A percentile compares a stretch with the other conserved stretches of the same genome.
Evolutionary conservation across 2,329 filamentous ascomycete genomes (phyloP).

Genomic region (Huntiella moniliformis): DNA sequence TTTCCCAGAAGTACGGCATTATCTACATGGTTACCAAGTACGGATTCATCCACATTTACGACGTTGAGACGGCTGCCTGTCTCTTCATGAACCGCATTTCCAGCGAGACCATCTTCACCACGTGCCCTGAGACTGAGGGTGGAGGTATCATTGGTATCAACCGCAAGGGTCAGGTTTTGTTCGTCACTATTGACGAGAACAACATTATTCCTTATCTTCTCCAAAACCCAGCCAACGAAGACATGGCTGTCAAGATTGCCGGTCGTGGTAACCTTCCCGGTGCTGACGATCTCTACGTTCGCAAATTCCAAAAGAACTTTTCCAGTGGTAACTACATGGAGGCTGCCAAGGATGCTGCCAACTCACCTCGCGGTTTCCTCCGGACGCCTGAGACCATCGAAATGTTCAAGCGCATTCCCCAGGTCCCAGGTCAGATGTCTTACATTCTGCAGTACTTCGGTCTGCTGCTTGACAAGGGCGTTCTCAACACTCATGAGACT

Average conservation of each 20-base stretch:
- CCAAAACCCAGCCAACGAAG: conserved; percentile 85
- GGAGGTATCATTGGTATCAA: conserved; percentile 88
- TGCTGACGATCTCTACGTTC: conserved; percentile 79
- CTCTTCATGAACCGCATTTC: conserved; percentile 99
- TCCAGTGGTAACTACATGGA: conserved; percentile 62
- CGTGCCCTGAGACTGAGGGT: conserved; percentile 63
- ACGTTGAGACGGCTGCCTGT: conserved; percentile 83
- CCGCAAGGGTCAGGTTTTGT: conserved; percentile 89
- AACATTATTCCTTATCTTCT: conserved; percentile 88
- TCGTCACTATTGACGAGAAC: conserved; percentile 80
- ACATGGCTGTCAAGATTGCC: conserved; percentile 88
- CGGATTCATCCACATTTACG: conserved; percentile 96
- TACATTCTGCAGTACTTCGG: conserved; percentile 95
- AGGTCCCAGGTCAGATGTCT: conserved; percentile 70
- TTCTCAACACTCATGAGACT: conserved; percentile 81
- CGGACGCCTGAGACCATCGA: conserved; percentile 91
- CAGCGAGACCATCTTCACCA: conserved; percentile 97
- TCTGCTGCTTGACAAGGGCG: conserved; percentile 88
- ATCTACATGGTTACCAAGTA: conserved; percentile 98
- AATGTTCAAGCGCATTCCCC: conserved; percentile 74
- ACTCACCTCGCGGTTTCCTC: conserved; percentile 88
- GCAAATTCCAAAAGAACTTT: conserved; percentile 83
- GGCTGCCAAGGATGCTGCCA: conserved; percentile 88
- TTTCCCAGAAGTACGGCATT: conserved; percentile 90
- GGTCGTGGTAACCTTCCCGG: conserved; percentile 85